phyloP scores from a whole-genome alignment of 225 moss, liverwort and hornwort species.

The Straminergon stramineum region DNA sequence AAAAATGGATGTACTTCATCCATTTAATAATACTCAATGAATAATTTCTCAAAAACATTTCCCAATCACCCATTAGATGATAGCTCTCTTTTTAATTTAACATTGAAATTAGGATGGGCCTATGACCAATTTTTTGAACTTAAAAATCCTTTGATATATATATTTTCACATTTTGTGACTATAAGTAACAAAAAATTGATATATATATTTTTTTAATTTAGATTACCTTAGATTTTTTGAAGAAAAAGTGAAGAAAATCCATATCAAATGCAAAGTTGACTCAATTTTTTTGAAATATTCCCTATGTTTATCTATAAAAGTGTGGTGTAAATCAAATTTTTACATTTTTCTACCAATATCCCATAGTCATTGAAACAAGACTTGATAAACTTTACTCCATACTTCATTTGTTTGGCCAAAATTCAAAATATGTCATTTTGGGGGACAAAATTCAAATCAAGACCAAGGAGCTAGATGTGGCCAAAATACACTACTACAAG shows the following conservation, averaged over 20 bases:
- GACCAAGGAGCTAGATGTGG: background rate
- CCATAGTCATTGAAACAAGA: background rate
- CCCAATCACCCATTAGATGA: rapidly evolving
- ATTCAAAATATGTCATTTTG: background rate
- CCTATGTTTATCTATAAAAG: background rate
- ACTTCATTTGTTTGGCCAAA: background rate
- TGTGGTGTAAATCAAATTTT: background rate
- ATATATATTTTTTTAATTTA: background rate
- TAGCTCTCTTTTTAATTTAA: background rate
- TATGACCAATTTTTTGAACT: background rate
- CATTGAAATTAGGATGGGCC: background rate
- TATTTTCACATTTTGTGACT: background rate
- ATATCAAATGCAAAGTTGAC: background rate
- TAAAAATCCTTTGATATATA: background rate
- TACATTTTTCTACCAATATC: background rate
- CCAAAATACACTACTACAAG: background rate
- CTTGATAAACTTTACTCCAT: background rate
- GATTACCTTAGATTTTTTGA: background rate
- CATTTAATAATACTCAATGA: background rate
- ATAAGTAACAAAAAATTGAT: background rate
- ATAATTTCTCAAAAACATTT: background rate
- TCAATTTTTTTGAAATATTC: background rate
- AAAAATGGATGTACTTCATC: background rate
- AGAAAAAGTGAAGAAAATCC: background rate
- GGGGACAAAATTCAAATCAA: background rate